Conservation (phyloP, 805 yeast genomes). For the Lipomyces japonicus region DNA sequence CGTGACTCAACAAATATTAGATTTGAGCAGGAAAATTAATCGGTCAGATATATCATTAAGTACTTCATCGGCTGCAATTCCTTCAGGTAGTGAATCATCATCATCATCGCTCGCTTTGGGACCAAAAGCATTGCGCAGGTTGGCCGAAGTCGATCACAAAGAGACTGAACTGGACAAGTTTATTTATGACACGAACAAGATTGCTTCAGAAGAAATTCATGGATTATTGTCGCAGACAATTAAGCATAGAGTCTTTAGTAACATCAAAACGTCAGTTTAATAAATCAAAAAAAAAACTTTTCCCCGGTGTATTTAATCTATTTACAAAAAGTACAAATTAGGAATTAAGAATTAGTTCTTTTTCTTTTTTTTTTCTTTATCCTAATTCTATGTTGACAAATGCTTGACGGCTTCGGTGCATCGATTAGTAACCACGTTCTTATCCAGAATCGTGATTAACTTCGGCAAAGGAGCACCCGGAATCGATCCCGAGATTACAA, state of each 20-base stretch:
- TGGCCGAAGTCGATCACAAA: not conserved
- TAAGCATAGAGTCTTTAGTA: slow-evolving; percentile 28
- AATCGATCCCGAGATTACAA: slow-evolving; percentile 20
- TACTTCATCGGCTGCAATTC: slow-evolving; percentile 2
- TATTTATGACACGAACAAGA: slow-evolving; percentile 23
- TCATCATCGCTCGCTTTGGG: not conserved
- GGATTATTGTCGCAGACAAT: slow-evolving; percentile 32
- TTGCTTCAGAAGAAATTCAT: slow-evolving; percentile 32
- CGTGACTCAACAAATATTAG: slow-evolving; percentile 33
- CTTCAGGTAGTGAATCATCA: not conserved
- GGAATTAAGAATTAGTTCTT: not conserved
- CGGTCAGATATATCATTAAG: slow-evolving; percentile 15
- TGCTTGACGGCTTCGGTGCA: slow-evolving; percentile 1
- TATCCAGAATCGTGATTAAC: slow-evolving; percentile 17
- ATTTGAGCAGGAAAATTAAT: slow-evolving; percentile 32
- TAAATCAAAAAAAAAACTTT: not conserved
- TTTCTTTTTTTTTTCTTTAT: no score
- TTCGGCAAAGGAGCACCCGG: slow-evolving; percentile 27
- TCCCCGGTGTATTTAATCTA: not conserved
- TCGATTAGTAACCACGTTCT: slow-evolving; percentile 10
- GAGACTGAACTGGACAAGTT: slow-evolving; percentile 24
- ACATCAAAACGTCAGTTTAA: slow-evolving; percentile 10
- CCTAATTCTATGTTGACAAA: not conserved
- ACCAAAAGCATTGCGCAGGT: slow-evolving; percentile 1
- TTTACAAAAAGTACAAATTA: not conserved